phyloP scores from a whole-genome alignment of 768 basidiomycete species.

The Tulasnella sp. region DNA sequence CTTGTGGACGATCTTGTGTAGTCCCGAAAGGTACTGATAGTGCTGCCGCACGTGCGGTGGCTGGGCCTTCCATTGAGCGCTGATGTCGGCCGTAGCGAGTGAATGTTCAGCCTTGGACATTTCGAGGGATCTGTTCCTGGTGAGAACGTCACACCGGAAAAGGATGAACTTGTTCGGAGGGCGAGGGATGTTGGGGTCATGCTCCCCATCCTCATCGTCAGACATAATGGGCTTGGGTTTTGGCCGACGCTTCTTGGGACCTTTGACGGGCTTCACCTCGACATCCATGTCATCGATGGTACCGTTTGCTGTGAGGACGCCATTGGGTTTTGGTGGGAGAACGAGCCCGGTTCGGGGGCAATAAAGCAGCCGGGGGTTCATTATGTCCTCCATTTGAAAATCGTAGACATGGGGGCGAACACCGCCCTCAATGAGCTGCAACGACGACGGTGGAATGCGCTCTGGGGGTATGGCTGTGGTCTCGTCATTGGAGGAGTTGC shows the following conservation, averaged over 20 bases:
- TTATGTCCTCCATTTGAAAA: background rate
- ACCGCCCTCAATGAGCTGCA: background rate
- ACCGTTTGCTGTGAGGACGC: background rate
- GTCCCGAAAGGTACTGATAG: constrained; percentile 4
- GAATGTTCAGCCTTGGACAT: background rate
- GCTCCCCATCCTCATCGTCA: background rate
- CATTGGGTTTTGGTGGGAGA: background rate
- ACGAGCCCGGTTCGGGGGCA: background rate
- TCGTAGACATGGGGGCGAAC: background rate
- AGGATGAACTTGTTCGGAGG: constrained; percentile 18
- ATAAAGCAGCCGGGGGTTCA: background rate
- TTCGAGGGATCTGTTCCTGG: background rate
- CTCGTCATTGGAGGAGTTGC: background rate
- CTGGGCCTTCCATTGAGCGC: background rate
- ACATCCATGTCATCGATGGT: background rate
- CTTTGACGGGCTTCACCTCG: background rate
- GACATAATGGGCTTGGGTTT: background rate
- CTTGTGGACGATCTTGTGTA: background rate
- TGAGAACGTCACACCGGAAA: constrained; percentile 10
- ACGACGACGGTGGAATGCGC: background rate
- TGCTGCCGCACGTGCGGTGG: background rate
- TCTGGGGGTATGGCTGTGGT: background rate
- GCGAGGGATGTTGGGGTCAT: background rate
- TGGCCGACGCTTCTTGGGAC: constrained; percentile 2
- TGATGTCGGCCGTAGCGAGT: background rate